Evolutionary conservation across 208 protist species (phyloP), one percentile per base, ranked within the genome.

Genomic region (Crithidia brevicula): DNA sequence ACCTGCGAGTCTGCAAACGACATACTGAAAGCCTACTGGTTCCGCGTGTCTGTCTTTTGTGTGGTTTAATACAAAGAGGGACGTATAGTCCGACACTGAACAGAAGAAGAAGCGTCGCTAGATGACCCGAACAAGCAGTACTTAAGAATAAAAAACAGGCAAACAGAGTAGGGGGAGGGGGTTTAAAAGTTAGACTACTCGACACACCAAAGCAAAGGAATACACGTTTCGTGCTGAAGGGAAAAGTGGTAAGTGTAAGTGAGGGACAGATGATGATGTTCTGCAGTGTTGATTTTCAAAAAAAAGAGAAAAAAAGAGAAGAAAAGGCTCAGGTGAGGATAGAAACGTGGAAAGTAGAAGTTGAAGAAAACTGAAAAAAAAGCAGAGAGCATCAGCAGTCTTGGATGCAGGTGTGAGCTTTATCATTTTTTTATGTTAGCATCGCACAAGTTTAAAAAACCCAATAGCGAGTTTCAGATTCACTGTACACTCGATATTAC

Each of bases 1-100:
- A 46, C 34, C 34, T 67, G 56, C 33, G 36, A 25, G 51, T 71
- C 67, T 20, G 47, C 61, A 34, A 64, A 36, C 13, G 72, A 66
- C 49, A 66, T 67, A n/a, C n/a, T n/a, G n/a, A n/a, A n/a, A n/a
- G n/a, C n/a, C n/a, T n/a, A n/a, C n/a, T n/a, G n/a, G n/a, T n/a
- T n/a, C n/a, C n/a, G n/a, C n/a, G n/a, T n/a, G n/a, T n/a, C n/a
- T n/a, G n/a, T n/a, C n/a, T n/a, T n/a, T n/a, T n/a, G n/a, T n/a
- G n/a, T n/a, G n/a, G n/a, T n/a, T n/a, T n/a, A n/a, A n/a, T n/a
- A n/a, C n/a, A 42, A 36, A 52, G 33, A 64, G 11, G 38, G 36
- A 40, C 10, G 8, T 13, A 40, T 13, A 40, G 36, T 40, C 36
- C 36, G 15, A 40, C 36, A 7, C 15, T 40, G 36, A 40, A 40